These are phyloP conservation scores for Aspergillus unguis DNA, from an alignment of 2,329 filamentous ascomycete species.

Conservation along the genomic window DNA sequence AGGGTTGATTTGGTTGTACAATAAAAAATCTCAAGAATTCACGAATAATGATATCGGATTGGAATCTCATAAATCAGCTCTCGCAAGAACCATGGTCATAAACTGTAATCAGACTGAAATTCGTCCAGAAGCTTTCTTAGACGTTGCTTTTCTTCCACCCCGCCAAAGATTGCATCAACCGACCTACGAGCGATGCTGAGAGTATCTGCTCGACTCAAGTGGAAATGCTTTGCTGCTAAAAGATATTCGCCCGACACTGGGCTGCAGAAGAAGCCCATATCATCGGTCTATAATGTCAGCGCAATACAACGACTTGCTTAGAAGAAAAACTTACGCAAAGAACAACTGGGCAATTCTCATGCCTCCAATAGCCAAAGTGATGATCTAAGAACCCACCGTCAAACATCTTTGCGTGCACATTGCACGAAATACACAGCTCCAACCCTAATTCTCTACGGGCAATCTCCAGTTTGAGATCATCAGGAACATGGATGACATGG, in stretches of 20 bases:
- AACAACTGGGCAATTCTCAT: constrained; percentile 58
- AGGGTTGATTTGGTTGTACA: constrained; percentile 27
- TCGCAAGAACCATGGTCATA: constrained; percentile 1
- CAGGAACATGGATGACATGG: constrained; percentile 73
- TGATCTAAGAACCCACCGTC: constrained; percentile 63
- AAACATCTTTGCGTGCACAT: constrained; percentile 73
- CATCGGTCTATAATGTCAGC: constrained; percentile 63
- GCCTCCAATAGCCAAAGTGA: constrained; percentile 72
- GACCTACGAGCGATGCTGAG: constrained; percentile 58
- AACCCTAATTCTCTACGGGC: constrained; percentile 57
- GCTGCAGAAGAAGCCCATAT: constrained; percentile 78
- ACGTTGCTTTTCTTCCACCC: constrained; percentile 54
- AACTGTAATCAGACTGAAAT: constrained; percentile 19
- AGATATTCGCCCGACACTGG: constrained; percentile 72
- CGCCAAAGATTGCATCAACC: constrained; percentile 65
- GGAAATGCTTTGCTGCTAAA: constrained; percentile 69
- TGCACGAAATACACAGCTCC: constrained; percentile 77
- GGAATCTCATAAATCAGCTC: background rate
- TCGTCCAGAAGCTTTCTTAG: constrained; percentile 21
- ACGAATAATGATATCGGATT: constrained; percentile 2
- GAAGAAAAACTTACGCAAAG: constrained; percentile 59
- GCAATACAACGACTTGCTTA: background rate
- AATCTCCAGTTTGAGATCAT: constrained; percentile 58
- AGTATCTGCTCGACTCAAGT: constrained; percentile 49
- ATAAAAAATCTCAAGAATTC: constrained; percentile 1